Evolutionary conservation across 805 yeast species (phyloP).

Genomic region (Groenewaldozyma salmanticensis): DNA sequence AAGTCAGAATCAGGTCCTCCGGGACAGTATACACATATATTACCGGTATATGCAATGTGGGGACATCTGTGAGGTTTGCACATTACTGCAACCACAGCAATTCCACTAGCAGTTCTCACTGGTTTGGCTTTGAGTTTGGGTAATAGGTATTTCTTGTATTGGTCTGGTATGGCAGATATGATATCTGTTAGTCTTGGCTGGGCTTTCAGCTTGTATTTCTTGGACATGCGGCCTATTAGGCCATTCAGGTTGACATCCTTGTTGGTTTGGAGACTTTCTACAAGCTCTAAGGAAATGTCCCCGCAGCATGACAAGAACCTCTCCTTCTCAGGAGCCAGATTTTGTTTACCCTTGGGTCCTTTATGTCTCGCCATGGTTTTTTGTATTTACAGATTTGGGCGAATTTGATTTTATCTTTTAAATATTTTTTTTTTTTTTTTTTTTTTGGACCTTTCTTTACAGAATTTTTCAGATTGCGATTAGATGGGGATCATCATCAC

Average conservation of each 20-base stretch:
- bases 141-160: slow-evolving; percentile 78
- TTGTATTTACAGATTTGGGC: too few relatives aligned
- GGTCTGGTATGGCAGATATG: slow-evolving; percentile 91
- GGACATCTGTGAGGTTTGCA: slow-evolving; percentile 99
- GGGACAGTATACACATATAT: slow-evolving; percentile 95
- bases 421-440: not conserved
- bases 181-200: slow-evolving; percentile 95
- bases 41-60: slow-evolving; percentile 97
- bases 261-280: slow-evolving; percentile 60
- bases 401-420: too few relatives aligned
- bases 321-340: slow-evolving; percentile 83
- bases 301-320: slow-evolving; percentile 87
- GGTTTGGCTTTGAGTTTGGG: slow-evolving; percentile 98
- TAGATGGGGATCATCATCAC: too few relatives aligned
- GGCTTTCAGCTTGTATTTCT: slow-evolving; percentile 80
- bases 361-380: slow-evolving; percentile 7
- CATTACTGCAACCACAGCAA: slow-evolving; percentile 99
- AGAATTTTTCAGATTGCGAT: not conserved
- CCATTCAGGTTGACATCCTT: slow-evolving; percentile 87
- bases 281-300: slow-evolving; percentile 80
- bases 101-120: slow-evolving; percentile 96
- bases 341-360: slow-evolving; percentile 38
- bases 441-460: not conserved
- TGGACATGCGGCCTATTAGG: slow-evolving; percentile 71
- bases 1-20: slow-evolving; percentile 99